Evolutionary conservation across 345 rosid species (phyloP).

Genomic region (Excoecaria agallocha): DNA sequence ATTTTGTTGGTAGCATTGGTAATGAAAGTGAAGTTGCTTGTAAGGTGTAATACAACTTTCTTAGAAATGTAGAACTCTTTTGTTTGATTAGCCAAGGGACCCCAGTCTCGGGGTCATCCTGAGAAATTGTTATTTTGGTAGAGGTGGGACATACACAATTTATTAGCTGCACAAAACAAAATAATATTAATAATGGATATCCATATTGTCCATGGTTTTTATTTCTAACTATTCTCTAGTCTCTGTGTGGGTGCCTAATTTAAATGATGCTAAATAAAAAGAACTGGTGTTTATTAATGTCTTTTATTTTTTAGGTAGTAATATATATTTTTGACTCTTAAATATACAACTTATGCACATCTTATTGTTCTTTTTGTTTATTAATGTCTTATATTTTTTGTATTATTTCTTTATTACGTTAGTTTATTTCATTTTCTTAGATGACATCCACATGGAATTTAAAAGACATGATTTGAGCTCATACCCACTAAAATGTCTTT

Average conservation of each 20-base stretch:
- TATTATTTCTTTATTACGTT: background rate
- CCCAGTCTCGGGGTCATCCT: background rate
- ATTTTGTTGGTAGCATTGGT: background rate
- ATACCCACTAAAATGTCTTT: background rate
- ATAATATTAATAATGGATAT: background rate
- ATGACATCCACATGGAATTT: background rate
- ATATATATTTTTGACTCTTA: no score
- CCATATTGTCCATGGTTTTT: background rate
- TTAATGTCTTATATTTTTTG: background rate
- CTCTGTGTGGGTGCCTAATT: no score
- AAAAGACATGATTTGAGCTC: background rate
- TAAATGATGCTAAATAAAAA: background rate
- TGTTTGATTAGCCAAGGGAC: background rate
- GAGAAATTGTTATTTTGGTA: no score
- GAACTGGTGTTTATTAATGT: no score
- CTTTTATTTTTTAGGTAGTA: background rate
- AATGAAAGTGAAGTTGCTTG: conserved; percentile 2
- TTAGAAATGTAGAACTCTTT: background rate
- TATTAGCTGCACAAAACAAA: background rate
- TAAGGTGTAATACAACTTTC: background rate
- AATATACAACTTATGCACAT: no score
- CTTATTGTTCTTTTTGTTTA: background rate
- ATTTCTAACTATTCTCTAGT: background rate
- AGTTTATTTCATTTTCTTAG: conserved; percentile 7
- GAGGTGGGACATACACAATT: no score